A percentile compares a stretch with the other conserved stretches of the same genome.
phyloP scores from a whole-genome alignment of 208 protist genomes.

The Trypanosomatidae sp. region DNA sequence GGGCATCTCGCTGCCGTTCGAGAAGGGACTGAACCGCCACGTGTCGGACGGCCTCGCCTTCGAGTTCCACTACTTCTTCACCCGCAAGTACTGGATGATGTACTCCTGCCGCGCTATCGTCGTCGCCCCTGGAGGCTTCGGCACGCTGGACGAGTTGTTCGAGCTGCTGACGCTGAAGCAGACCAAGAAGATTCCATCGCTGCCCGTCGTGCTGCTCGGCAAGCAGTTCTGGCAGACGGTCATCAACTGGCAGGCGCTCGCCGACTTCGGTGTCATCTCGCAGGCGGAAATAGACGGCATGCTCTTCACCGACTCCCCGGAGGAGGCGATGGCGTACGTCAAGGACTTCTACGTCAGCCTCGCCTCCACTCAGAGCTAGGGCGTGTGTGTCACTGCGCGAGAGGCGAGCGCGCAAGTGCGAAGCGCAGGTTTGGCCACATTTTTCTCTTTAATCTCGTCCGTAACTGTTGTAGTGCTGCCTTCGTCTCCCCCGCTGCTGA shows the following conservation, averaged over 20 bases:
- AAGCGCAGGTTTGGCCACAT: no score
- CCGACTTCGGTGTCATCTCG: slow-evolving; percentile 89
- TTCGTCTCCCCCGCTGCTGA: no score
- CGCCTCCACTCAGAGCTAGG: no score
- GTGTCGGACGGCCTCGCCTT: slow-evolving; percentile 89
- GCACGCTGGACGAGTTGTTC: slow-evolving; percentile 93
- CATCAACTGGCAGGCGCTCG: slow-evolving; percentile 87
- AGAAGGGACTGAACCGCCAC: slow-evolving; percentile 90
- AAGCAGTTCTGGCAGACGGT: slow-evolving; percentile 88
- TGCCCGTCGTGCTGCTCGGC: slow-evolving; percentile 89
- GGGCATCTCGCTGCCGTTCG: slow-evolving; percentile 93
- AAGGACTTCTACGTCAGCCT: slow-evolving; percentile 40
- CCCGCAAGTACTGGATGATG: slow-evolving; percentile 96
- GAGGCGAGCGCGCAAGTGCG: no score
- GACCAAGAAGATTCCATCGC: slow-evolving; percentile 84
- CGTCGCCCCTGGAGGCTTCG: slow-evolving; percentile 90
- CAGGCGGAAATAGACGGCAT: slow-evolving; percentile 80
- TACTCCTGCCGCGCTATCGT: slow-evolving; percentile 92
- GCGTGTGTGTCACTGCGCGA: no score
- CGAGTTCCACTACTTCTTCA: slow-evolving; percentile 96
- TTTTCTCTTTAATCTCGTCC: no score
- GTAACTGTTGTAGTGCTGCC: no score
- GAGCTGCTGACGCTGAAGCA: slow-evolving; percentile 91
- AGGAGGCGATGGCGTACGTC: slow-evolving; percentile 86
- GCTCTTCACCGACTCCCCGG: slow-evolving; percentile 83